A percentile compares a stretch with the other conserved stretches of the same genome.
Conservation (phyloP, 2,329 filamentous ascomycete species). For the Chrysosporium queenslandicum region DNA sequence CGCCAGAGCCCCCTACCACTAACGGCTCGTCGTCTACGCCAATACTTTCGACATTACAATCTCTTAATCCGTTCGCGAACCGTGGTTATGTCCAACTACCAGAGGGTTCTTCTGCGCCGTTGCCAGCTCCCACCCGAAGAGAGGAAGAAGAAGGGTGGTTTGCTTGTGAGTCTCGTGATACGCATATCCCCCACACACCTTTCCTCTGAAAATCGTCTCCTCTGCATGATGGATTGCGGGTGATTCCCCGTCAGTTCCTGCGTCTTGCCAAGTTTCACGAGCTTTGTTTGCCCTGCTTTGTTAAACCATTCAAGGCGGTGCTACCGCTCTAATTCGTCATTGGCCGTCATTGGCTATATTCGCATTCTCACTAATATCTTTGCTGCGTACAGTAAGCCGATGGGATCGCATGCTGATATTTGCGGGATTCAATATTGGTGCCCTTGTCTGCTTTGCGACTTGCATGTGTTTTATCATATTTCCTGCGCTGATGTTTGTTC, state of each 20-base stretch:
- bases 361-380: background rate
- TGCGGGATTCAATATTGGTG: constrained; percentile 77
- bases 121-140: constrained; percentile 71
- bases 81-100: constrained; percentile 85
- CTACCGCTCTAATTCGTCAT: background rate
- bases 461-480: constrained; percentile 74
- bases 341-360: background rate
- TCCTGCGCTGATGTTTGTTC: constrained; percentile 67
- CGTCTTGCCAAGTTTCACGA: constrained; percentile 26
- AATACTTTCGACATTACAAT: constrained; percentile 69
- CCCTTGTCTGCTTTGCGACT: constrained; percentile 82
- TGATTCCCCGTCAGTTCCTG: constrained; percentile 29
- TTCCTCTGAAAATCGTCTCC: constrained; percentile 11
- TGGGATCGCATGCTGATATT: constrained; percentile 96
- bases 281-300: constrained; percentile 14
- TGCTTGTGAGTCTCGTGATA: constrained; percentile 61
- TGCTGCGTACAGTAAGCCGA: constrained; percentile 62
- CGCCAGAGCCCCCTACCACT: constrained; percentile 60
- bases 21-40: constrained; percentile 52
- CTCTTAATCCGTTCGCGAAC: constrained; percentile 71
- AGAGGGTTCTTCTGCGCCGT: constrained; percentile 69
- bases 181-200: background rate
- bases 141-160: constrained; percentile 96
- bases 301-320: background rate
- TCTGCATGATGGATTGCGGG: constrained; percentile 26